These are phyloP conservation scores for Pyronema domesticum DNA, from an alignment of 495 filamentous ascomycete genomes.

Conservation along the genomic window DNA sequence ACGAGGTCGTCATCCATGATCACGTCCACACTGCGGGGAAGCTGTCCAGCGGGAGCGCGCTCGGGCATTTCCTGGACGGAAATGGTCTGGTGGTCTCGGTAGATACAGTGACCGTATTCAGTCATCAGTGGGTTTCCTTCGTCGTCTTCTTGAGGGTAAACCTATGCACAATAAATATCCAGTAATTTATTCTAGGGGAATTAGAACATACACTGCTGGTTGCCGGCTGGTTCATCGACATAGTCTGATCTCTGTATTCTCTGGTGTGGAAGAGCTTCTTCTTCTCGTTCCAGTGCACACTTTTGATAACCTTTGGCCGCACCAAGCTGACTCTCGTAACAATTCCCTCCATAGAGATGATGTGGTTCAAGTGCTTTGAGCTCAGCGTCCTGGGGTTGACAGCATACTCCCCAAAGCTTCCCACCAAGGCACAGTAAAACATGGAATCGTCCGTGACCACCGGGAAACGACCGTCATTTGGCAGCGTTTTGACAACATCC, in stretches of 20 bases:
- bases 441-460: constrained; percentile 46
- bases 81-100: constrained; percentile 92
- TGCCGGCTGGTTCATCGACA: constrained; percentile 71
- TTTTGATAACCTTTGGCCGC: constrained; percentile 89
- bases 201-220: constrained; percentile 36
- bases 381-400: constrained; percentile 89
- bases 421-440: constrained; percentile 89
- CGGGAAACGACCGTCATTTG: constrained; percentile 26
- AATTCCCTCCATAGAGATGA: constrained; percentile 95
- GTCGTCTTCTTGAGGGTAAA: constrained; percentile 91
- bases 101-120: constrained; percentile 89
- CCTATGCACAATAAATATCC: constrained; percentile 16
- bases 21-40: constrained; percentile 93
- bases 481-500: constrained; percentile 57
- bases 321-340: constrained; percentile 87
- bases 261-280: constrained; percentile 67
- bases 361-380: constrained; percentile 75
- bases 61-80: constrained; percentile 99
- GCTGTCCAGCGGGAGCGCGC: constrained; percentile 82
- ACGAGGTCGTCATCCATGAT: constrained; percentile 95
- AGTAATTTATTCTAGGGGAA: neutral
- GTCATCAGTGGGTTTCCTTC: constrained; percentile 65
- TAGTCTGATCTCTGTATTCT: constrained; percentile 88
- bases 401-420: constrained; percentile 83
- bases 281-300: constrained; percentile 82